Evolutionary conservation across 495 filamentous ascomycete species (phyloP).

Genomic region (Lasiosphaeris hirsuta): DNA sequence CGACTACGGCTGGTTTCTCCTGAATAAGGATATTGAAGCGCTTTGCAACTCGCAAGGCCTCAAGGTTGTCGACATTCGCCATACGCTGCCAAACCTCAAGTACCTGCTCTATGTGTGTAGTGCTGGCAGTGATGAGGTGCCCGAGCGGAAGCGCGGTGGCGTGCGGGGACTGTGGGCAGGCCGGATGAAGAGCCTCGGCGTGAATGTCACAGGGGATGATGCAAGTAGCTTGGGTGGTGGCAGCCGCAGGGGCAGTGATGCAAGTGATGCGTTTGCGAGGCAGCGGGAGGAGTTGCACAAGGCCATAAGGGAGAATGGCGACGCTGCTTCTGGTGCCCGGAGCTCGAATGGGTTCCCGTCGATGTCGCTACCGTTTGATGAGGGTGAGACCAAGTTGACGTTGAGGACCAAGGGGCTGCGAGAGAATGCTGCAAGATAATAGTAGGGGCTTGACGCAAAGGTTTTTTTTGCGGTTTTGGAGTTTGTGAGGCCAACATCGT

Average conservation of each 20-base stretch:
- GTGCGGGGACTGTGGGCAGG: slow-evolving; percentile 61
- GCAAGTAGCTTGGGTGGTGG: slow-evolving; percentile 35
- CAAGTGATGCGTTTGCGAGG: slow-evolving; percentile 35
- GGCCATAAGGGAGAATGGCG: slow-evolving; percentile 22
- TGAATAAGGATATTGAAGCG: slow-evolving; percentile 91
- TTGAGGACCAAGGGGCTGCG: slow-evolving; percentile 47
- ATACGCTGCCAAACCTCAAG: slow-evolving; percentile 89
- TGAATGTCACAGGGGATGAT: slow-evolving; percentile 23
- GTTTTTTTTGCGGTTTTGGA: no score
- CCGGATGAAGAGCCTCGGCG: slow-evolving; percentile 27
- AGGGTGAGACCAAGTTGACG: slow-evolving; percentile 35
- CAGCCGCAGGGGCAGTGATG: slow-evolving; percentile 48
- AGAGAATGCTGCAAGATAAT: slow-evolving; percentile 39
- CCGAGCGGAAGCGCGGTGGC: slow-evolving; percentile 72
- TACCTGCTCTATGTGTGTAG: slow-evolving; percentile 86
- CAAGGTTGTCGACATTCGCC: slow-evolving; percentile 77
- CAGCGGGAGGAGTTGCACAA: slow-evolving; percentile 40
- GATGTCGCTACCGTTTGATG: slow-evolving; percentile 38
- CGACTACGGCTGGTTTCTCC: slow-evolving; percentile 89
- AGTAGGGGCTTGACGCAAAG: background rate
- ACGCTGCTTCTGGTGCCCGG: slow-evolving; percentile 1
- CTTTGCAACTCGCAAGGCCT: slow-evolving; percentile 72
- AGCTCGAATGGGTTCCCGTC: background rate
- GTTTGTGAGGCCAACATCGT: no score
- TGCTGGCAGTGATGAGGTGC: slow-evolving; percentile 71